Evolutionary conservation across 371 early-diverging fungal genomes (phyloP).

Genomic region (Nematocida parisii): DNA sequence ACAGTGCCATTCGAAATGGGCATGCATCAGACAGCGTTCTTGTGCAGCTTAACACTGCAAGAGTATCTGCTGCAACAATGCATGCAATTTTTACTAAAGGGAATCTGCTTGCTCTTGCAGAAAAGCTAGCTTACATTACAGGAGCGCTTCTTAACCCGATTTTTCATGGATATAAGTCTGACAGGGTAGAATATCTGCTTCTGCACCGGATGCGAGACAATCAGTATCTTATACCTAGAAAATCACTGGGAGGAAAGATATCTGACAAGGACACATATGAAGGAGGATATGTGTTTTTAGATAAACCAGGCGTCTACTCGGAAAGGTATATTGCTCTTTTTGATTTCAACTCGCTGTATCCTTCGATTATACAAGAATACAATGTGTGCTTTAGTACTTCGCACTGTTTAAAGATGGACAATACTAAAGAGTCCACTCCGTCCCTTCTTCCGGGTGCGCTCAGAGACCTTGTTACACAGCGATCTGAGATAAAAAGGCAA

Average conservation of each 20-base stretch:
- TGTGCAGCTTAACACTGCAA: neutral
- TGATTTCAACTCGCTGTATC: slow-evolving; percentile 99
- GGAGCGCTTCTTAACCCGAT: slow-evolving; percentile 72
- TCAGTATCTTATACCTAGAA: slow-evolving; percentile 64
- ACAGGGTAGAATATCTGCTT: slow-evolving; percentile 90
- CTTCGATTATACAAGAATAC: slow-evolving; percentile 98
- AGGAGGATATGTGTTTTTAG: slow-evolving; percentile 96
- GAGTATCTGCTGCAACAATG: slow-evolving; percentile 30
- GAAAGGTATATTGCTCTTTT: slow-evolving; percentile 80
- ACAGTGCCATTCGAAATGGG: neutral
- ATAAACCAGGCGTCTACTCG: slow-evolving; percentile 87
- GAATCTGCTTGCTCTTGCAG: slow-evolving; percentile 63
- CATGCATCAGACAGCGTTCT: neutral
- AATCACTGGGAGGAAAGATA: slow-evolving; percentile 59
- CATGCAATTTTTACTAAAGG: slow-evolving; percentile 53
- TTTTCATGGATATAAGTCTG: slow-evolving; percentile 83
- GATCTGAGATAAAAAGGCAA: slow-evolving; percentile 79
- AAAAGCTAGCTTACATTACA: slow-evolving; percentile 66
- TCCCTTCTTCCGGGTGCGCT: slow-evolving; percentile 81
- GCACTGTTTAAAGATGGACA: slow-evolving; percentile 11
- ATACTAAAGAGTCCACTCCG: neutral
- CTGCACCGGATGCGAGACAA: slow-evolving; percentile 82
- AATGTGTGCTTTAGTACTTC: slow-evolving; percentile 96
- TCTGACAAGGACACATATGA: slow-evolving; percentile 83
- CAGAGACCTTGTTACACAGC: slow-evolving; percentile 80